phyloP scores from a whole-genome alignment of 2,329 filamentous ascomycete species.

The Blastomyces silverae region DNA sequence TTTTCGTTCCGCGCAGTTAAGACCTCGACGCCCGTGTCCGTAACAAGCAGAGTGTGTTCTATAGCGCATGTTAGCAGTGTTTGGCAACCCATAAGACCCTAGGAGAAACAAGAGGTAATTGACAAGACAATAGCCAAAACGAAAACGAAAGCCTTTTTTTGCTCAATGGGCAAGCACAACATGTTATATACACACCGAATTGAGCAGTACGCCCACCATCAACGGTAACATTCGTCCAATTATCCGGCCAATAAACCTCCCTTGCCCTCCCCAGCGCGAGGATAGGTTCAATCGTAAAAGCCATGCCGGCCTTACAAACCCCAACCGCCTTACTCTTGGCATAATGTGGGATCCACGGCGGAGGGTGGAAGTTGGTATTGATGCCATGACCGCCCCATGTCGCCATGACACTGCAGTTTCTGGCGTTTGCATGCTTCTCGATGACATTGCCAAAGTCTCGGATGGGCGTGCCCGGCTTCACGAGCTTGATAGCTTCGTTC shows the following conservation, averaged over 20 bases:
- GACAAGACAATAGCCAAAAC: background rate
- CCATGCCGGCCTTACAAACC: conserved; percentile 84
- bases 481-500: conserved; percentile 72
- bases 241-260: conserved; percentile 90
- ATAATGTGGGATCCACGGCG: conserved; percentile 89
- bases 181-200: conserved; percentile 47
- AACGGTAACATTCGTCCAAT: conserved; percentile 86
- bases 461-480: conserved; percentile 81
- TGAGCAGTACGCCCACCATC: conserved; percentile 87
- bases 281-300: conserved; percentile 96
- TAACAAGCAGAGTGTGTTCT: conserved; percentile 74
- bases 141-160: background rate
- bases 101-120: background rate
- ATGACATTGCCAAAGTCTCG: conserved; percentile 85
- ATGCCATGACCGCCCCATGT: conserved; percentile 91
- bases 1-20: conserved; percentile 60
- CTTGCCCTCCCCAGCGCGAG: conserved; percentile 75
- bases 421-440: conserved; percentile 76
- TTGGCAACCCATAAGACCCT: background rate
- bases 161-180: background rate
- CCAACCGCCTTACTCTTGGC: conserved; percentile 92
- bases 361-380: conserved; percentile 79
- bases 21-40: conserved; percentile 67
- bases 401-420: conserved; percentile 73
- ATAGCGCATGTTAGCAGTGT: conserved; percentile 16